Base-by-base conservation (phyloP, 352 stramenopile genomes). In the Pythium aristosporum region DNA sequence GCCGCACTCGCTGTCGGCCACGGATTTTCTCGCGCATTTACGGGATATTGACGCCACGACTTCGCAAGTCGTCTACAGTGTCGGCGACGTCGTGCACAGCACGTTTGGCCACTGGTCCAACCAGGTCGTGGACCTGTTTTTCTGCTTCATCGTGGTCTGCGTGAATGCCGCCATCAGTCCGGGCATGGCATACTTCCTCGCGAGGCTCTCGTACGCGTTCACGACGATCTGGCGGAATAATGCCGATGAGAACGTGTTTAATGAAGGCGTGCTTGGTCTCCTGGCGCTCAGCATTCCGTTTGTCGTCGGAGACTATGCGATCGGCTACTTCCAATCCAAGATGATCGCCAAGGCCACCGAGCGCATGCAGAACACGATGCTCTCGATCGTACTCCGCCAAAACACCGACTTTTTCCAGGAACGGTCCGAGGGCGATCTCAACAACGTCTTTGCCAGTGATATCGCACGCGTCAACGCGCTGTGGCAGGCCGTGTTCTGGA, bases 321-420 rank as follows among this genome's bases (percentile, higher is more conserved):
- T 96, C 32, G 87, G 87, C 43, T 94, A 91, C 63, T 96, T 96
- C 73, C 87, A 96, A 69, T 92, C 83, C 57, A 96, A 96, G 57
- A 96, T 96, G 87, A 96, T 96, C 55, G 85, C 85, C 28, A 96
- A 94, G 69, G 87, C 87, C 18, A 94, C 85, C 1, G 83, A 93
- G 54, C 78, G 73, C 47, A 78, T 96, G 64, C 85, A 96, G 61
- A 80, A 65, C 37, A 79, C 72, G 25, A 56, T 96, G 52, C 75
- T 96, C 6, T 73, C 87, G 55, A 96, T 87, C 58, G 91, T 96
- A 37, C 59, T 96, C 25, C 82, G 76, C 53, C 87, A 96, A 56
- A 72, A 85, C 57, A 92, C 85, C 11, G 63, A 76, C 34, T 96
- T 96, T 58, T 96, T 96, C 30, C 80, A 80, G 1, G 85, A 91